Percentiles rank a stretch among this genome's conserved stretches.
Evolutionary conservation across 2,329 filamentous ascomycete species (phyloP).

Genomic region (Scedosporium boydii): DNA sequence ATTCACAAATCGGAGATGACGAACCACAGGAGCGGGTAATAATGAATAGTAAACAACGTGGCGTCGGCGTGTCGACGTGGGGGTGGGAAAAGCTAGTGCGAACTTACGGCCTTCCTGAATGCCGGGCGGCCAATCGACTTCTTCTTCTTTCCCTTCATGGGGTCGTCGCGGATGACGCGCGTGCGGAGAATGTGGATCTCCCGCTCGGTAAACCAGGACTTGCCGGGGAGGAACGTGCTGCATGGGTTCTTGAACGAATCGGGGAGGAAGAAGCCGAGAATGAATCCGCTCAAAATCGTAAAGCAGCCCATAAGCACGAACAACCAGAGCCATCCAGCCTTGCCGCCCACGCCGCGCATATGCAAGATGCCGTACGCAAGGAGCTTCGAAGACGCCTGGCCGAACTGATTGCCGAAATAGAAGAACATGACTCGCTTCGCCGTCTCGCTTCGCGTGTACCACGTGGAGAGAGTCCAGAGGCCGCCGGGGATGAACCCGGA

Average conservation of each 20-base stretch:
- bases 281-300: constrained; percentile 21
- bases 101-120: constrained; percentile 22
- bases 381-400: constrained; percentile 27
- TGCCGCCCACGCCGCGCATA: constrained; percentile 19
- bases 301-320: constrained; percentile 25
- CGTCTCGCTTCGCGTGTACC: constrained; percentile 36
- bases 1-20: too few relatives aligned
- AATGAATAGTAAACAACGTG: neutral
- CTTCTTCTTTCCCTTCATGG: constrained; percentile 21
- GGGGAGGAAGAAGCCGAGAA: constrained; percentile 22
- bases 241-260: constrained; percentile 16
- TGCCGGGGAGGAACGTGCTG: constrained; percentile 17
- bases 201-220: constrained; percentile 22
- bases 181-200: constrained; percentile 23
- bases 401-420: constrained; percentile 34
- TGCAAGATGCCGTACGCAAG: constrained; percentile 29
- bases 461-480: constrained; percentile 35
- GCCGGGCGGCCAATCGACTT: constrained; percentile 20
- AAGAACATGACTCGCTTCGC: constrained; percentile 34
- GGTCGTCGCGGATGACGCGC: constrained; percentile 24
- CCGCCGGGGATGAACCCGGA: constrained; percentile 32
- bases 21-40: too few relatives aligned
- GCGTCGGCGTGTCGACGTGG: neutral
- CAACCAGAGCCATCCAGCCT: constrained; percentile 25
- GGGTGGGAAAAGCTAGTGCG: neutral